Evolutionary conservation across 805 yeast genomes (phyloP).

Genomic region (Pichia phayaonensis): DNA sequence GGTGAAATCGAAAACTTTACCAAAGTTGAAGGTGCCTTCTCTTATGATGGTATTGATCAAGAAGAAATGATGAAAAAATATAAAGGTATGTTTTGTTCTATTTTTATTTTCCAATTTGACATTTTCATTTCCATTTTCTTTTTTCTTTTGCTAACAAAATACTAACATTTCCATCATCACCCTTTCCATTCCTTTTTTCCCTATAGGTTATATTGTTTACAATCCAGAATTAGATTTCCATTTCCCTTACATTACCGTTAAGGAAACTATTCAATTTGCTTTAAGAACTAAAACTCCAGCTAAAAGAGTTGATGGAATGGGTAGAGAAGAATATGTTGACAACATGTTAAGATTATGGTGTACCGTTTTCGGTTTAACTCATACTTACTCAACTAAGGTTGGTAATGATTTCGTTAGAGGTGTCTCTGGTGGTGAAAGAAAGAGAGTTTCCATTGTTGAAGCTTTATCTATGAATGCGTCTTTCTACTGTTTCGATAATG

Average conservation of each 20-base stretch:
- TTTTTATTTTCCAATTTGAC: too few relatives aligned
- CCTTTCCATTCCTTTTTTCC: neutral
- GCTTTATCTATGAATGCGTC: conserved; percentile 48
- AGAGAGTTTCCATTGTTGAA: conserved; percentile 64
- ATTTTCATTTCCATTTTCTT: neutral
- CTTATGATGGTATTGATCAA: conserved; percentile 56
- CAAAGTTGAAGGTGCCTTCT: conserved; percentile 45
- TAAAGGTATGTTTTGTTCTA: conserved; percentile 30
- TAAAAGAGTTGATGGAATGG: conserved; percentile 33
- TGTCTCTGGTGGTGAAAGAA: conserved; percentile 65
- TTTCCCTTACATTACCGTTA: conserved; percentile 70
- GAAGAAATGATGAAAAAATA: conserved; percentile 50
- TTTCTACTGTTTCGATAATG: conserved; percentile 59
- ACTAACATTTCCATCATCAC: conserved; percentile 6
- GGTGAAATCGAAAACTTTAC: conserved; percentile 39
- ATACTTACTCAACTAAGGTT: conserved; percentile 53
- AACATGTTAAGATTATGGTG: conserved; percentile 39
- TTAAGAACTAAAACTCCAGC: conserved; percentile 62
- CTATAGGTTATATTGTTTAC: conserved; percentile 40
- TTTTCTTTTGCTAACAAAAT: neutral
- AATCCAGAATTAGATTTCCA: conserved; percentile 63
- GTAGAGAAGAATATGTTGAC: conserved; percentile 36
- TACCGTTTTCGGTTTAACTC: conserved; percentile 51
- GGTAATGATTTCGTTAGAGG: conserved; percentile 64
- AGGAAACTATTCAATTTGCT: conserved; percentile 66